A percentile compares a stretch with the other conserved stretches of the same genome.
Evolutionary conservation across 2,329 filamentous ascomycete species (phyloP).

Genomic region (Hortaea werneckii): DNA sequence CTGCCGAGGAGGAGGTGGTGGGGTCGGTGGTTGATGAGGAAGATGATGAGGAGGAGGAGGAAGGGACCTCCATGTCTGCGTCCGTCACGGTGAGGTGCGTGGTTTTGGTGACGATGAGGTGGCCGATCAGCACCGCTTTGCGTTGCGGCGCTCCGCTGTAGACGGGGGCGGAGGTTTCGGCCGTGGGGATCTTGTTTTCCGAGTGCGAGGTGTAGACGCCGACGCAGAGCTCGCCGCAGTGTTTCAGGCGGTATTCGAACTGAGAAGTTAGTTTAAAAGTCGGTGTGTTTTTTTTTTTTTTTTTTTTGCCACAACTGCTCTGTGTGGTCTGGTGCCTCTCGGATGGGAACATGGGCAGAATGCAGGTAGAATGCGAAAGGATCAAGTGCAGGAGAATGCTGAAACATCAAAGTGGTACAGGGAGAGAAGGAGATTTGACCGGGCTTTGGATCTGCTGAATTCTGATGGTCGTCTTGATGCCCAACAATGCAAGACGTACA

Average conservation of each 20-base stretch:
- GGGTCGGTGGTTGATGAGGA: background rate
- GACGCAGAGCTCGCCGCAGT: conserved; percentile 65
- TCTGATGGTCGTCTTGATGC: background rate
- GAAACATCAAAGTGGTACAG: too few relatives aligned
- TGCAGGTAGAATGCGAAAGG: background rate
- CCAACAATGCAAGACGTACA: background rate
- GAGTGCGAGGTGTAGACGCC: conserved; percentile 65
- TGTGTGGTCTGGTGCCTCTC: too few relatives aligned
- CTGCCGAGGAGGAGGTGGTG: conserved; percentile 20
- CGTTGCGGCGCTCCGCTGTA: conserved; percentile 49
- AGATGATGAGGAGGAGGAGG: conserved; percentile 12
- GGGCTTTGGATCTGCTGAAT: too few relatives aligned
- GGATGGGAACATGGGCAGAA: too few relatives aligned
- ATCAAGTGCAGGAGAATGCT: too few relatives aligned
- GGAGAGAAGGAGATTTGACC: too few relatives aligned
- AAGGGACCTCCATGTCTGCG: conserved; percentile 62
- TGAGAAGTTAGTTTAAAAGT: conserved; percentile 25
- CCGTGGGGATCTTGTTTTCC: conserved; percentile 43
- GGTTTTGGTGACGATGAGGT: conserved; percentile 67
- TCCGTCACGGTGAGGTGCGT: conserved; percentile 56
- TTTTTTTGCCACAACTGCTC: too few relatives aligned
- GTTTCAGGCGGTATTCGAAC: conserved; percentile 66
- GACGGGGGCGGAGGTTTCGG: conserved; percentile 45
- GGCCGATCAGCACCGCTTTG: conserved; percentile 60
- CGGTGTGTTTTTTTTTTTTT: background rate